Evolutionary conservation across 2,329 filamentous ascomycete species (phyloP).

Genomic region (Stachybotrys chlorohalonatus): DNA sequence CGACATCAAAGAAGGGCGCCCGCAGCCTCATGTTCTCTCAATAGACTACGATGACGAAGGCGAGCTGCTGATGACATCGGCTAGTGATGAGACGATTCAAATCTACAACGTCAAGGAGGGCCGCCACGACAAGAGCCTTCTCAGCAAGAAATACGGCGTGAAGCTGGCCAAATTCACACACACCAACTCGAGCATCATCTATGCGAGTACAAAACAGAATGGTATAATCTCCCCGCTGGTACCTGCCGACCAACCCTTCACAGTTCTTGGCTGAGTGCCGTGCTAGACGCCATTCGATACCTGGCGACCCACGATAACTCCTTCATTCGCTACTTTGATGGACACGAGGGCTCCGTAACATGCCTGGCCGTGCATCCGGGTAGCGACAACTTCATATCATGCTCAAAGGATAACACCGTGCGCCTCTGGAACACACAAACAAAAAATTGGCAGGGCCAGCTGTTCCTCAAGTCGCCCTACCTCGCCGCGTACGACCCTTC

Average conservation of each 20-base stretch:
- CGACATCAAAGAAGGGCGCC: slow-evolving; percentile 40
- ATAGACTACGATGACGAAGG: slow-evolving; percentile 95
- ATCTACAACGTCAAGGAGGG: slow-evolving; percentile 92
- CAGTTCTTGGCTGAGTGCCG: not conserved
- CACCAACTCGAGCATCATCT: slow-evolving; percentile 81
- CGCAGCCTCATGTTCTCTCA: slow-evolving; percentile 65
- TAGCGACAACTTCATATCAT: slow-evolving; percentile 85
- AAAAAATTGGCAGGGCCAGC: slow-evolving; percentile 67
- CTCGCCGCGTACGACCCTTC: slow-evolving; percentile 88
- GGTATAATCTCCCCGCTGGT: slow-evolving; percentile 34
- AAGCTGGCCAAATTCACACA: slow-evolving; percentile 94
- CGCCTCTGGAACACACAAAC: slow-evolving; percentile 83
- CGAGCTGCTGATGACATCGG: slow-evolving; percentile 82
- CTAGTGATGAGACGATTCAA: slow-evolving; percentile 91
- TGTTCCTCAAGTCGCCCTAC: slow-evolving; percentile 73
- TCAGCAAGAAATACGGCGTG: slow-evolving; percentile 94
- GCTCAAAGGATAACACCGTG: slow-evolving; percentile 82
- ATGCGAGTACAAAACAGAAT: slow-evolving; percentile 92
- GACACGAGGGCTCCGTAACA: slow-evolving; percentile 79
- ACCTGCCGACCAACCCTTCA: not conserved
- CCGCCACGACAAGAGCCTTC: slow-evolving; percentile 76
- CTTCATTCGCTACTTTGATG: slow-evolving; percentile 93
- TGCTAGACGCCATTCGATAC: slow-evolving; percentile 68
- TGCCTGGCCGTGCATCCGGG: slow-evolving; percentile 76
- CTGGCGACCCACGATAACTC: slow-evolving; percentile 91